Base-by-base conservation (phyloP, 306 rosid genomes). In the Boehmeria nivea region DNA sequence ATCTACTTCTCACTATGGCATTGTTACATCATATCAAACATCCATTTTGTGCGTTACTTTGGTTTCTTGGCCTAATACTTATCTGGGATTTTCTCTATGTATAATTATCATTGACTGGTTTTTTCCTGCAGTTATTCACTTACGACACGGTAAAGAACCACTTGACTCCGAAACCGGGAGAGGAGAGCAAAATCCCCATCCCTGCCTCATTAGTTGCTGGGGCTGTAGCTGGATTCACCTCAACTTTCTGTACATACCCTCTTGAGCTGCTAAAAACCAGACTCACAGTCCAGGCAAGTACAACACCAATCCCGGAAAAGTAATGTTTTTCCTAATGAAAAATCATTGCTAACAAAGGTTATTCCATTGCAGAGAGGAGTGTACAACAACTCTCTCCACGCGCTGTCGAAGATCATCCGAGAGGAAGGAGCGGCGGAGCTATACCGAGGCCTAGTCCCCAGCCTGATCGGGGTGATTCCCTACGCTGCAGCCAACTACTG, bases 371-470 rank as follows among this genome's bases (percentile, higher is more conserved):
- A 88, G 96, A 80, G 88, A 82, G 86, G 83, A 14, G 81, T 70
- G 13, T 82, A 84, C 63, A 74, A 80, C 34, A 81, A 81, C 52
- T 66, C 83, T 19, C 60, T 80, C 0, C 81, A 84, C 26, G 90
- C 90, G 22, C 60, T 82, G 9, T 11, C 72, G 1, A 88, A 77
- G 56, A 84, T 82, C 20, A 40, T 78, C 19, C 24, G 26, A 24
- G 87, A 84, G 49, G 96, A 81, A 60, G 94, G 94, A 34, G 81
- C 94, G 0, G 79, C 81, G 19, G 96, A 83, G 52, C 81, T 88
- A n/a, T 84, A 79, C 45, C 66, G 84, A 69, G 96, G 94, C 64
- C 88, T 88, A 6, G 74, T 80, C 44, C 86, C 96, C 2, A 84
- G 94, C 67, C 40, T 88, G 15, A 79, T 88, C 6, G 96, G 96